phyloP scores from a whole-genome alignment of 495 filamentous ascomycete genomes.

The Thermochaetoides thermophila region DNA sequence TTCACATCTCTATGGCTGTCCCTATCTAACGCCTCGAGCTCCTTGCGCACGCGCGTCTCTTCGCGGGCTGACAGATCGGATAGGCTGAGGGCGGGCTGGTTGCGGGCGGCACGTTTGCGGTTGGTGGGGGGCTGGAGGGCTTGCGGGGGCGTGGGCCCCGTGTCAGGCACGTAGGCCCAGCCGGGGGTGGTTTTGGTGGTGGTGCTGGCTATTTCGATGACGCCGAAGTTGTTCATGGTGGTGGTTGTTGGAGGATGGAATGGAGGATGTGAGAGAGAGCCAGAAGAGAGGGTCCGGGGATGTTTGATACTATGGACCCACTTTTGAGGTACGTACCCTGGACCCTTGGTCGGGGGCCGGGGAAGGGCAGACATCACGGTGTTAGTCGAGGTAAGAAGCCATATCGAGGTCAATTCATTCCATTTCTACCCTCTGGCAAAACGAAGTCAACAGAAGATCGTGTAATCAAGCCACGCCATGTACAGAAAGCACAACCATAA shows the following conservation, averaged over 20 bases:
- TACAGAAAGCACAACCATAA: no score
- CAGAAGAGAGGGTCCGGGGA: background rate
- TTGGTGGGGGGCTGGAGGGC: constrained; percentile 26
- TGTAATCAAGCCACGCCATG: no score
- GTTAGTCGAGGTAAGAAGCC: no score
- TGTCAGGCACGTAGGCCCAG: constrained; percentile 78
- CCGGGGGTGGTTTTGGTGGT: constrained; percentile 57
- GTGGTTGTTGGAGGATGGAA: background rate
- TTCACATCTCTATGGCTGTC: constrained; percentile 60
- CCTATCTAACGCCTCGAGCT: constrained; percentile 63
- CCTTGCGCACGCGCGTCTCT: constrained; percentile 58
- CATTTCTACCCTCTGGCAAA: no score
- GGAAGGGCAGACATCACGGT: no score
- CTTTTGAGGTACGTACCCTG: no score
- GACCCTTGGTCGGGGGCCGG: no score
- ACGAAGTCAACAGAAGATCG: no score
- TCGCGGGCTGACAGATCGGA: constrained; percentile 53
- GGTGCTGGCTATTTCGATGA: constrained; percentile 62
- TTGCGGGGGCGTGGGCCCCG: constrained; percentile 43
- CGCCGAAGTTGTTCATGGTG: constrained; percentile 40
- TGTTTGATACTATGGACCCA: no score
- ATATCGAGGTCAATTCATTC: no score
- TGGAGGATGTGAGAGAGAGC: constrained; percentile 3
- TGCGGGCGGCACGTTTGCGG: constrained; percentile 51
- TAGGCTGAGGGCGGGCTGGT: constrained; percentile 39